Base-by-base conservation (phyloP, 306 rosid genomes). In the Vigna unguiculata region DNA sequence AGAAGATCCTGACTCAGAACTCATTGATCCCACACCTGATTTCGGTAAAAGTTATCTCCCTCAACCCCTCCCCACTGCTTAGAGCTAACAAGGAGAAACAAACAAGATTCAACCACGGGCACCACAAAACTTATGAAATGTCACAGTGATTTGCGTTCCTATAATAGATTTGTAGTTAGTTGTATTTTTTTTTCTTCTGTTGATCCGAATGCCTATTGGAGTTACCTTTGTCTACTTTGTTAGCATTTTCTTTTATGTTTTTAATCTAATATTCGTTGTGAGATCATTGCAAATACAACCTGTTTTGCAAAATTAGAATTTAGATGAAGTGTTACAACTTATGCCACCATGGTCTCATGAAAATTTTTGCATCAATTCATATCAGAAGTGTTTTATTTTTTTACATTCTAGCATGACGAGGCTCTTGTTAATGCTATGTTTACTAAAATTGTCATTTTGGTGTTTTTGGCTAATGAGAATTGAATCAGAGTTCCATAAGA, bases 1-100 rank as follows among this genome's bases (percentile, higher is more conserved):
- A 69, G 96, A 90, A 47, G 96, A 90, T 84, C 93, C 90, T 76
- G 96, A 88, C 21, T 65, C 3, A 51, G 87, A 88, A 34, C 74
- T 90, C 79, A 32, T 81, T 59, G 80, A 85, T 24, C 92, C 91
- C 17, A 47, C n/a, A 11, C 93, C 93, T 54, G 89, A 93, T 78
- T 87, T 74, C 19, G 91, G 97, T 92, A 92, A 78, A 65, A 25
- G 58, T 22, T 46, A 9, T 40, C 14, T 67, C 57, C 21, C 40
- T 34, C 72, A 46, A 25, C 22, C 53, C 52, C 63, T 45, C 5
- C 34, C 48, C 34, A 66, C 10, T 28, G 32, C 32, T 28, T 28
- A 28, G 5, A 28, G 32, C 32, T 28, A 28, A 28, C 32, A 28
- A 28, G 32, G 32, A 28, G 32, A 28, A 28, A 28, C 32, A 28